Evolutionary conservation across 768 basidiomycete species (phyloP), one percentile per base, ranked within the genome.

Genomic region (Mycena galericulata): DNA sequence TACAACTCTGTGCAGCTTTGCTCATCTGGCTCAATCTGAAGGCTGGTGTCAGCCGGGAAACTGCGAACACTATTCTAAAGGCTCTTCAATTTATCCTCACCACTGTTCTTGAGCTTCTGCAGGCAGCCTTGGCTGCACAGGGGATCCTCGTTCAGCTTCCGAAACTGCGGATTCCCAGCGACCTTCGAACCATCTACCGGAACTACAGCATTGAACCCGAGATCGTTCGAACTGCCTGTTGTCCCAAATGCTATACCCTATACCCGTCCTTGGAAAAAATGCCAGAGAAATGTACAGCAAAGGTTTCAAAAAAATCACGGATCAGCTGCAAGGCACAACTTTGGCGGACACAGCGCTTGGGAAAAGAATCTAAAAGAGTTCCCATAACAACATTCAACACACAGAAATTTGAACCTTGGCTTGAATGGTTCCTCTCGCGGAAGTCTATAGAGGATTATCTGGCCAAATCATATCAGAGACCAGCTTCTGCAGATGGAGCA

Each of bases 11-110:
- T 47, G 27, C 51, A n/a, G n/a, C 51, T 26, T 63, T 65, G n/a
- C n/a, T 70, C 30, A 40, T 62, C 51, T 70, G 68, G 68, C 49
- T 65, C 6, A 49, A 65, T 55, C 50, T 70, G 14, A 60, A 65
- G 29, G 68, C 57, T 56, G 50, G 68, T 24, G 54, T 70, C 47
- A 65, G 68, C 58, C 57, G 58, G 1, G 49, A 55, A 49, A 57
- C 57, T 58, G 40, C 68, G 10, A 70, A 70, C 26, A 60, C 59
- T 38, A 41, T 65, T 27, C 58, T 70, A 10, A 56, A 46, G 46
- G 69, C 58, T 29, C 69, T 70, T 49, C 58, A 62, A 45, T 51
- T 70, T n/a, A 70, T 70, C 20, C 22, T 65, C 15, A 40, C 26
- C 24, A 40, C 60, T 54, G 58, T 26, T 20, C 29, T 70, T 45